A percentile compares a stretch with the other conserved stretches of the same genome.
phyloP scores from a whole-genome alignment of 306 rosid genomes.

The Argentina anserina region DNA sequence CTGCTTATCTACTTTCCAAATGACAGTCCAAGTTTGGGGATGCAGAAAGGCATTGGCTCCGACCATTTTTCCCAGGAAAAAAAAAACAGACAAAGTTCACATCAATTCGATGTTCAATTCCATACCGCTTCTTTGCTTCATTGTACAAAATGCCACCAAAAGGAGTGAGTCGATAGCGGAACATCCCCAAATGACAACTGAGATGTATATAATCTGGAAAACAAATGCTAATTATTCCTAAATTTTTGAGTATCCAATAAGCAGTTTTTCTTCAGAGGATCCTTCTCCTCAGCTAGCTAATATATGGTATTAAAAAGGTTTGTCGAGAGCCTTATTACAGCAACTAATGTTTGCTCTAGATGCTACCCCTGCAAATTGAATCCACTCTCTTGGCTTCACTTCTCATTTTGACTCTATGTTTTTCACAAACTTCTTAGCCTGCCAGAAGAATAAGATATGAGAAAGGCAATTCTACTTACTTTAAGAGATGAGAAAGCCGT shows the following conservation, averaged over 20 bases:
- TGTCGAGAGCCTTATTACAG: conserved; percentile 26
- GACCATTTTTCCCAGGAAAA: not conserved
- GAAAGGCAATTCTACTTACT: not conserved
- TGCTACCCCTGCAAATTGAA: conserved; percentile 20
- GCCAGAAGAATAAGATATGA: conserved; percentile 26
- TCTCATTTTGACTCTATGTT: conserved; percentile 56
- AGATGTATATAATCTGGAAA: conserved; percentile 3
- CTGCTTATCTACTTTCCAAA: not conserved
- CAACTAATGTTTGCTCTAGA: conserved; percentile 20
- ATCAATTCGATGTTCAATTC: conserved; percentile 5
- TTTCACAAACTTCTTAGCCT: conserved; percentile 68
- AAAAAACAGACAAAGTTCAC: not conserved
- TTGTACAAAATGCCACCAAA: conserved; percentile 55
- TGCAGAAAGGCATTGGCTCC: not conserved
- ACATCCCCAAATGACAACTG: conserved; percentile 39
- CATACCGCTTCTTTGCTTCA: conserved; percentile 46
- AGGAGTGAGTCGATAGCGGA: conserved; percentile 52
- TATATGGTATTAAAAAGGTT: conserved; percentile 1
- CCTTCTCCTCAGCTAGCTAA: conserved; percentile 18
- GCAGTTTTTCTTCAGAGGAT: conserved; percentile 1
- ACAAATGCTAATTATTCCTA: conserved; percentile 8
- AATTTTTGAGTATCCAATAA: not conserved
- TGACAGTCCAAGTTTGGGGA: not conserved
- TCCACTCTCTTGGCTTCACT: conserved; percentile 5
- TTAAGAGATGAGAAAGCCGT: not conserved